A percentile compares a stretch with the other conserved stretches of the same genome.
These are phyloP conservation scores for Aspergillus heteromorphus DNA, from an alignment of 495 filamentous ascomycete species.

Conservation along the genomic window DNA sequence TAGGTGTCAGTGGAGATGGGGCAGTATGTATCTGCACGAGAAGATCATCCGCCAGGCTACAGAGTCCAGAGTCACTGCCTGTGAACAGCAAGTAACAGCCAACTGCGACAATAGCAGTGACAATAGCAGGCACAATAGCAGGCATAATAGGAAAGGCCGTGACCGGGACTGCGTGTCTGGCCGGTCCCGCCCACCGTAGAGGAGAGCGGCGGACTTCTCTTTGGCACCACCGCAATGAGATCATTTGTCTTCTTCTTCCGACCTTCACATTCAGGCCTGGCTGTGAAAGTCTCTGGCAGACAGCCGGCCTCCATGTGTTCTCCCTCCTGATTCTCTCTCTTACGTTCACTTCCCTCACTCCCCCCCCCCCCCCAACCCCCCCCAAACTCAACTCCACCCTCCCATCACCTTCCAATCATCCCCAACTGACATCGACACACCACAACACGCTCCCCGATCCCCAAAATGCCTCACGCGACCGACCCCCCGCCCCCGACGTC, in stretches of 20 bases:
- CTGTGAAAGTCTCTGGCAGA: not conserved
- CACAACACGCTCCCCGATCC: no score
- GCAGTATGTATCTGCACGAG: no score
- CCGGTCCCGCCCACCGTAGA: not conserved
- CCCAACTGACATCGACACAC: not conserved
- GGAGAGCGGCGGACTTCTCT: no score
- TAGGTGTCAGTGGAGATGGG: no score
- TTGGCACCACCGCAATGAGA: no score
- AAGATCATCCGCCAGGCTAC: no score
- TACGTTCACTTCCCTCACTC: no score
- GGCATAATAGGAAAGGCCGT: no score
- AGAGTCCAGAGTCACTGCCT: no score
- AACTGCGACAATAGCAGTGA: no score
- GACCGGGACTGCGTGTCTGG: not conserved
- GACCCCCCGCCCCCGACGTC: constrained; percentile 21
- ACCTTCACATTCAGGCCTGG: not conserved
- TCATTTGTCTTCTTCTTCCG: not conserved
- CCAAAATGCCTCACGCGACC: constrained; percentile 48
- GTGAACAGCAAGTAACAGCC: no score
- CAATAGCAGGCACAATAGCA: no score
- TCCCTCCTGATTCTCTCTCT: not conserved
- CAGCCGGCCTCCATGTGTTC: constrained; percentile 1
- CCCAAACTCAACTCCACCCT: not conserved
- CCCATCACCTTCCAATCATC: not conserved
- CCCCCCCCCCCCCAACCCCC: not conserved